These are phyloP conservation scores for Rhodotorula sp. DNA, from an alignment of 1,284 basidiomycete genomes.

Conservation along the genomic window DNA sequence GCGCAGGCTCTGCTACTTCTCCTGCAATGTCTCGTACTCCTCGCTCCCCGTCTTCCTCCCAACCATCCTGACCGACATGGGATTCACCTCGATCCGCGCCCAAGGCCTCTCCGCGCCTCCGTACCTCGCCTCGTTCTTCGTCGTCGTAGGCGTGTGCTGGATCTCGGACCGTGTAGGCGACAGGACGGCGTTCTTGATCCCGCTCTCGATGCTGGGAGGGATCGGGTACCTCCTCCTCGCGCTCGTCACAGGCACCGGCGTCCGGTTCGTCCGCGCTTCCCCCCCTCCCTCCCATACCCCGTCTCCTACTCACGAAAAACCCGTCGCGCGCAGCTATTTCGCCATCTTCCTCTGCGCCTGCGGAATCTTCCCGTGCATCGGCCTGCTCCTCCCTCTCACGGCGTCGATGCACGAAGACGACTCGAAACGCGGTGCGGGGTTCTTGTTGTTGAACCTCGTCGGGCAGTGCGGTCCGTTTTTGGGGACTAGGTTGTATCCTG, in stretches of 20 bases:
- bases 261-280: conserved; percentile 1
- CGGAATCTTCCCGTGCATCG: conserved; percentile 44
- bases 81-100: conserved; percentile 36
- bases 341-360: conserved; percentile 39
- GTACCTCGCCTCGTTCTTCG: conserved; percentile 42
- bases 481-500: conserved; percentile 17
- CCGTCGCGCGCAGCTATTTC: conserved; percentile 7
- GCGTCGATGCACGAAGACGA: conserved; percentile 41
- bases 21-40: conserved; percentile 45
- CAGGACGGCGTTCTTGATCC: conserved; percentile 41
- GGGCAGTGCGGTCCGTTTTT: conserved; percentile 39
- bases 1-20: conserved; percentile 40
- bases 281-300: no score
- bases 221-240: conserved; percentile 46
- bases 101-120: conserved; percentile 33
- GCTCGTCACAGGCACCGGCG: conserved; percentile 17
- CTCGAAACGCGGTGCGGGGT: conserved; percentile 40
- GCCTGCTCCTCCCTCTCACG: conserved; percentile 44
- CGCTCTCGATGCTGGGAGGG: conserved; percentile 38
- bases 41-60: conserved; percentile 46
- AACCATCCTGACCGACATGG: conserved; percentile 43
- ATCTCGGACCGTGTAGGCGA: conserved; percentile 39
- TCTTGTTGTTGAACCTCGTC: conserved; percentile 43
- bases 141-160: conserved; percentile 35
- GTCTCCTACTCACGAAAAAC: no score